Conservation (phyloP, 208 protist species). For the Leishmania lainsoni region DNA sequence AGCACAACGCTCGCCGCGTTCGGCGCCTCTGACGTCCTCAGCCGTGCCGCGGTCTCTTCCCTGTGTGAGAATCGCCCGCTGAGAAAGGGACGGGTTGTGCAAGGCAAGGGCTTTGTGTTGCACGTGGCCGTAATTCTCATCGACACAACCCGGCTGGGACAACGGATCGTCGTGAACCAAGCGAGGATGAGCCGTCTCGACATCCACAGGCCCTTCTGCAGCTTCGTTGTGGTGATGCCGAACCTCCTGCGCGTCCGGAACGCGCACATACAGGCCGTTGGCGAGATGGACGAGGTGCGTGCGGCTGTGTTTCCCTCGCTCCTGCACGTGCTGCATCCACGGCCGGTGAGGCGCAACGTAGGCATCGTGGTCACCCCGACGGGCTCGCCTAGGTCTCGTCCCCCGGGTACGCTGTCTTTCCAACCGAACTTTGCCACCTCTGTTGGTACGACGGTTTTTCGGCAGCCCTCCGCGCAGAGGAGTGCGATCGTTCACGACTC, state of each 20-base stretch:
- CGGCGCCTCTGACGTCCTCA: not conserved
- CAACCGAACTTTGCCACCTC: not conserved
- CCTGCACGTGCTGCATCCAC: conserved; percentile 40
- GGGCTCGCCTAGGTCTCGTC: not conserved
- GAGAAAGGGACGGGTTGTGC: conserved; percentile 50
- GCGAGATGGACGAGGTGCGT: conserved; percentile 49
- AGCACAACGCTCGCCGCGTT: too few species aligned
- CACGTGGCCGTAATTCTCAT: conserved; percentile 45
- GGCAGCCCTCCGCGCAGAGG: not conserved
- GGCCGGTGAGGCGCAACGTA: not conserved
- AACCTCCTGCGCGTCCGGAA: conserved; percentile 34
- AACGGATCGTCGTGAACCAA: conserved; percentile 43
- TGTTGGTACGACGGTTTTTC: not conserved
- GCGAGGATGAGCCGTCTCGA: conserved; percentile 40
- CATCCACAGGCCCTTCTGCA: conserved; percentile 43
- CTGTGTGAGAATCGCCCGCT: not conserved
- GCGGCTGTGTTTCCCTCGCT: conserved; percentile 46
- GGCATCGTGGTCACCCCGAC: not conserved
- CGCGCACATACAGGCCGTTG: conserved; percentile 61
- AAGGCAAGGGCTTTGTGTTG: conserved; percentile 57
- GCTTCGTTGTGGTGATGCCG: conserved; percentile 62
- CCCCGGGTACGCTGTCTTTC: not conserved
- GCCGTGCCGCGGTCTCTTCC: not conserved
- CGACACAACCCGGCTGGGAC: conserved; percentile 48
- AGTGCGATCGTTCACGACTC: not conserved